These are phyloP conservation scores for Sclerotinia subarctica DNA, from an alignment of 2,329 filamentous ascomycete genomes.

Conservation along the genomic window DNA sequence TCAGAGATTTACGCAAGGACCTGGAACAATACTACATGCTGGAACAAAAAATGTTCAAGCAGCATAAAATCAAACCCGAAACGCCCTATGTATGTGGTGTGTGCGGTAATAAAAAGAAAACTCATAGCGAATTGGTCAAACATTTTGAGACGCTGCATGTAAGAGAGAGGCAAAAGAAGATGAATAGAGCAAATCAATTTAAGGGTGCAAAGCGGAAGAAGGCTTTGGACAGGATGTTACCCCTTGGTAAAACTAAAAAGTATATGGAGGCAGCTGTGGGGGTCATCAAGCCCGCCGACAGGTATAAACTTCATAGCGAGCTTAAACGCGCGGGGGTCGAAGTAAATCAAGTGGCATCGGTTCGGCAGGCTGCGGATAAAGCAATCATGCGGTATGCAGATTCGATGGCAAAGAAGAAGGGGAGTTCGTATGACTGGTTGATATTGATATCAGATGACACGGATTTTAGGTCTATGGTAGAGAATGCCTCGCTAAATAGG, in stretches of 20 bases:
- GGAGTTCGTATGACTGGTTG: background rate
- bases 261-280: background rate
- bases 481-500: background rate
- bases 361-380: background rate
- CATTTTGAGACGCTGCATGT: background rate
- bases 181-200: background rate
- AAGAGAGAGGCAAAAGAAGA: background rate
- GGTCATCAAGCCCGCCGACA: background rate
- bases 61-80: background rate
- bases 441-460: constrained; percentile 7
- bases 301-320: background rate
- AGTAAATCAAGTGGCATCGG: background rate
- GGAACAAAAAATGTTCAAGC: background rate
- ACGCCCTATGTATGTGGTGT: background rate
- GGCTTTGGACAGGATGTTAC: background rate
- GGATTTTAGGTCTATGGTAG: background rate
- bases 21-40: background rate
- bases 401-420: background rate
- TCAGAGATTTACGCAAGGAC: background rate
- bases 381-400: background rate
- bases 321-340: background rate
- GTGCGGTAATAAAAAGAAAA: background rate
- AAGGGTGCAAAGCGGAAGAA: background rate
- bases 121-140: background rate
- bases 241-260: background rate